These are phyloP conservation scores for Penicillium diatomitis DNA, from an alignment of 495 filamentous ascomycete species.

Conservation along the genomic window DNA sequence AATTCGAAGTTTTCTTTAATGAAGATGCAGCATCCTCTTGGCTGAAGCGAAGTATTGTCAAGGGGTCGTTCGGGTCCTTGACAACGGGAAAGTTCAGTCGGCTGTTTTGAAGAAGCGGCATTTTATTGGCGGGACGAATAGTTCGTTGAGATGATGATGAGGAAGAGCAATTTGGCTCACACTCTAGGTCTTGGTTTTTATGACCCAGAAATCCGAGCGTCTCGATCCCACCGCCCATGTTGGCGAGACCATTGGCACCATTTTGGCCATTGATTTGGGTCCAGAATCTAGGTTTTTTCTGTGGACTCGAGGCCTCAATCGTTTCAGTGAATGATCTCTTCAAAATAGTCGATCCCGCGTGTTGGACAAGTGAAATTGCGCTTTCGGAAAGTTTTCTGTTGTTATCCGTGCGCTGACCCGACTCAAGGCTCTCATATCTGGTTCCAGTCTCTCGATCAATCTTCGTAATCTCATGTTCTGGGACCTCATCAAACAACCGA, in stretches of 20 bases:
- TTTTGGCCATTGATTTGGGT: background rate
- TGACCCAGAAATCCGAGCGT: no score
- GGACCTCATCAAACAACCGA: conserved; percentile 17
- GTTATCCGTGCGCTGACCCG: no score
- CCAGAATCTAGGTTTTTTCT: conserved; percentile 24
- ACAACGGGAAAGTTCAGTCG: conserved; percentile 63
- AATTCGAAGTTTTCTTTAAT: conserved; percentile 26
- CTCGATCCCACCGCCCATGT: background rate
- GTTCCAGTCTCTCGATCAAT: no score
- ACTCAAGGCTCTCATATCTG: no score
- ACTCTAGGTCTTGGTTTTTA: no score
- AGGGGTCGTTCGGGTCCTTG: conserved; percentile 63
- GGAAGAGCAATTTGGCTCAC: no score
- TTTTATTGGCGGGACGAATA: conserved; percentile 12
- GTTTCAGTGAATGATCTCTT: conserved; percentile 7
- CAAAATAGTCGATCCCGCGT: background rate
- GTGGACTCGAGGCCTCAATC: background rate
- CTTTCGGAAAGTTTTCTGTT: no score
- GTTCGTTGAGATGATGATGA: conserved; percentile 22
- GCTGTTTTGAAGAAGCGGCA: conserved; percentile 16
- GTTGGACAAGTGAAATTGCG: no score
- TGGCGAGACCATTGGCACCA: background rate
- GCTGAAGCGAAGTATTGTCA: conserved; percentile 57
- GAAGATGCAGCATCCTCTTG: conserved; percentile 44
- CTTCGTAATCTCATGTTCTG: background rate